Percentiles rank a stretch among this genome's conserved stretches.
phyloP scores from a whole-genome alignment of 345 rosid genomes.

The Dipteronia dyeriana region DNA sequence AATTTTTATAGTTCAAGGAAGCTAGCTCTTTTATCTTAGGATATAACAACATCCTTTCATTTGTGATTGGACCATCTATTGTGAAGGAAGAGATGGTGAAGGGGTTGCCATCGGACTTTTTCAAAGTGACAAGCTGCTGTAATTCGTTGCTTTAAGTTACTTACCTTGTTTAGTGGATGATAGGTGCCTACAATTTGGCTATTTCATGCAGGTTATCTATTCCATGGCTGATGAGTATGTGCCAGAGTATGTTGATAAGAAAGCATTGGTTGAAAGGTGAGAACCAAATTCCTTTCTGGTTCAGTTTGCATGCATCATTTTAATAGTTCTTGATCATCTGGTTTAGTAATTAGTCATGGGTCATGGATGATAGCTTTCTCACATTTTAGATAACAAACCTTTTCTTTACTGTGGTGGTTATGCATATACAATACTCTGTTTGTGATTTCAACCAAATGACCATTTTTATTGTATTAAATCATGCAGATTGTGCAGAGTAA shows the following conservation, averaged over 20 bases:
- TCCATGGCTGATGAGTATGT: constrained; percentile 93
- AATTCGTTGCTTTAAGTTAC: neutral
- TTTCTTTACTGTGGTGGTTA: neutral
- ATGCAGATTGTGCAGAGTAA: constrained; percentile 78
- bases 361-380: neutral
- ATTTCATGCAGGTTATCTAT: constrained; percentile 67
- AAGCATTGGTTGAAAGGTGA: constrained; percentile 84
- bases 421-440: neutral
- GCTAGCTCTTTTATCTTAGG: neutral
- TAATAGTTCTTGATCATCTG: neutral
- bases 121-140: neutral
- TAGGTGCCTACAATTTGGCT: neutral
- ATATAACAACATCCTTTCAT: neutral
- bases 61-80: neutral
- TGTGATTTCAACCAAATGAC: neutral
- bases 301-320: neutral
- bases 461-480: neutral
- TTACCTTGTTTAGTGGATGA: neutral
- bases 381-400: neutral
- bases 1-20: neutral
- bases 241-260: constrained; percentile 85
- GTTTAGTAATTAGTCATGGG: too few relatives aligned
- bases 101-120: neutral
- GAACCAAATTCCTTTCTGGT: neutral
- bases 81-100: neutral